Percentiles rank a stretch among this genome's conserved stretches.
Evolutionary conservation across 1,139 yeast genomes (phyloP).

Genomic region (Geotrichum bryndzae): DNA sequence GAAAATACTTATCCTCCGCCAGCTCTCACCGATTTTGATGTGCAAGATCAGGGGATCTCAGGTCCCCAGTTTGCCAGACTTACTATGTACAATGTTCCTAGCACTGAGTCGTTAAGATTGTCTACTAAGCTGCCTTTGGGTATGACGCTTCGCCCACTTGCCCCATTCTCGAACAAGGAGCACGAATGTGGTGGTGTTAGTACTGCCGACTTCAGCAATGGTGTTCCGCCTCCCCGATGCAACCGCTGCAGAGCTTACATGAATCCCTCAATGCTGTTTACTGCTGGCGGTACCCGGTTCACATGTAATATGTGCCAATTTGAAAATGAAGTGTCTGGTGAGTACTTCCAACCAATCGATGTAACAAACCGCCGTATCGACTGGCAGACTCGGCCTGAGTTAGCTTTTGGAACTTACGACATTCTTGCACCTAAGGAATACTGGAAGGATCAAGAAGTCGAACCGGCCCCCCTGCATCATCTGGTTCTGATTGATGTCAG

Average conservation of each 20-base stretch:
- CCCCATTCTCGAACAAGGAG: constrained; percentile 31
- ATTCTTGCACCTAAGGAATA: constrained; percentile 70
- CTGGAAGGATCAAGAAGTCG: constrained; percentile 45
- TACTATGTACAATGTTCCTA: constrained; percentile 81
- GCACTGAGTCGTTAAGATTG: constrained; percentile 60
- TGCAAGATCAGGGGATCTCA: constrained; percentile 78
- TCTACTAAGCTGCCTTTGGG: constrained; percentile 79
- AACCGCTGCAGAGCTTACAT: constrained; percentile 84
- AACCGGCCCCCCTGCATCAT: constrained; percentile 54
- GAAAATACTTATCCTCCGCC: constrained; percentile 76
- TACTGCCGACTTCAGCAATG: constrained; percentile 52
- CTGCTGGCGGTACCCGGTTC: constrained; percentile 57
- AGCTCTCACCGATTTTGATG: constrained; percentile 64
- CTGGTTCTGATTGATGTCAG: constrained; percentile 74
- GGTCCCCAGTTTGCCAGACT: constrained; percentile 74
- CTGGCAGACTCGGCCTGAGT: constrained; percentile 62
- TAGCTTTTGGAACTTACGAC: constrained; percentile 80
- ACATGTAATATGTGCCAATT: constrained; percentile 86
- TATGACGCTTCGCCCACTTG: constrained; percentile 77
- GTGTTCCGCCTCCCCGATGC: constrained; percentile 76
- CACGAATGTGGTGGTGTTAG: constrained; percentile 47
- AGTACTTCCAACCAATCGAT: constrained; percentile 61
- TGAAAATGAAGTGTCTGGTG: constrained; percentile 62
- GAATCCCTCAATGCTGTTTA: constrained; percentile 72
- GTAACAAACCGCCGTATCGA: constrained; percentile 58